Percentiles rank a stretch among this genome's conserved stretches.
Conservation (phyloP, 139 green algal genomes). For the Pleodorina starrii region DNA sequence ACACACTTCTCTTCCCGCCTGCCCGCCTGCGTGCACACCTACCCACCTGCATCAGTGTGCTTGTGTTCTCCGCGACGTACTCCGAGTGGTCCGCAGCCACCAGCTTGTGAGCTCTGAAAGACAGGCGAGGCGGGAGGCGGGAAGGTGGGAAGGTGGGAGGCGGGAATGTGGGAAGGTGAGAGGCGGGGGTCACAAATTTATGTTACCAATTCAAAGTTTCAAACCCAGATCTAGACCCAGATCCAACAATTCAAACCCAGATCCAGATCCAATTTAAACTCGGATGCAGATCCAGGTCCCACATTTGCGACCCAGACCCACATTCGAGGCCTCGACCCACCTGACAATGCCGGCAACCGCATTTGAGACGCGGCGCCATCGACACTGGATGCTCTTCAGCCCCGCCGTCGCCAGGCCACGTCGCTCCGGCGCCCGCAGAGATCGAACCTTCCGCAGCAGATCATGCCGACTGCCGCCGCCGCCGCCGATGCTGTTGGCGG, state of each 20-base stretch:
- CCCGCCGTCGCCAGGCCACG: constrained; percentile 4
- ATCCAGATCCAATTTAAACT: too few relatives aligned
- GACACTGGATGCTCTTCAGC: neutral
- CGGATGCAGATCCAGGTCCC: too few relatives aligned
- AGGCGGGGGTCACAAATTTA: too few relatives aligned
- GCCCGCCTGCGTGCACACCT: too few relatives aligned
- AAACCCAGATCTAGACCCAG: too few relatives aligned
- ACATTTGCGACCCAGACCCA: too few relatives aligned
- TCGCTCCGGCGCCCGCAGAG: neutral
- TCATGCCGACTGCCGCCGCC: neutral
- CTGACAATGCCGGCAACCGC: neutral
- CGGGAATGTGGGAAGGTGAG: neutral
- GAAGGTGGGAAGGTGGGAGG: neutral
- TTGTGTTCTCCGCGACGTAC: neutral
- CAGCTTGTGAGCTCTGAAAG: constrained; percentile 6
- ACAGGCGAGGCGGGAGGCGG: neutral
- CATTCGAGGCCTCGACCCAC: too few relatives aligned
- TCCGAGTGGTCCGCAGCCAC: neutral
- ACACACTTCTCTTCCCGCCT: too few relatives aligned
- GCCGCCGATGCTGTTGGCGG: neutral
- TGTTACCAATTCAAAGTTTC: too few relatives aligned
- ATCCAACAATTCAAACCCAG: too few relatives aligned
- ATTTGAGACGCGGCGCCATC: neutral
- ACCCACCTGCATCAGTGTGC: constrained; percentile 4
- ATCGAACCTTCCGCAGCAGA: neutral